Evolutionary conservation across 208 protist genomes (phyloP), one percentile per base, ranked within the genome.

Genomic region (Acanthamoeba lugdunensis): DNA sequence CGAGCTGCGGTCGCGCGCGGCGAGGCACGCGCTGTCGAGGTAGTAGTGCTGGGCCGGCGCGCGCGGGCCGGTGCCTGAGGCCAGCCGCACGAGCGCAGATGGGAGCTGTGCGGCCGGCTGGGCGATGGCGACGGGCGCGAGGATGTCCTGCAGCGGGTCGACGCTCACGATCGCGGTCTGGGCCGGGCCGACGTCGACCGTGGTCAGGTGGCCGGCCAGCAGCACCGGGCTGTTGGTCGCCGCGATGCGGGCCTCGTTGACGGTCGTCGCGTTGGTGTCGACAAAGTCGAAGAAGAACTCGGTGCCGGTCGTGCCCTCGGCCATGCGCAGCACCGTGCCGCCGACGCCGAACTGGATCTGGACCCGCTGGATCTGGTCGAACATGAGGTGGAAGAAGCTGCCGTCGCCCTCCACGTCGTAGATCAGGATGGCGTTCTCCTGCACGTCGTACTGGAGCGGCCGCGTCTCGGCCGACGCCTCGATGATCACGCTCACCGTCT

Each of bases 321-420:
- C 63, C 61, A 91, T 50, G 54, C 63, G 54, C 9, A 91, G 61
- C 28, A 77, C 85, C 2, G 58, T 75, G 85, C 85, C 85, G 85
- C 41, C 63, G 18, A 23, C 6, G 30, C 85, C 85, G 63, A 91
- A 91, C 63, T 91, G 85, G 54, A 91, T 18, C 25, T 69, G 54
- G n/a, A 91, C 25, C 41, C 58, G 52, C 30, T 69, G 16, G 18
- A 91, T 52, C 48, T 71, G 37, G 63, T 91, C 85, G 58, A 91
- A 91, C 54, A 91, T 69, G n/a, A 91, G 85, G 61, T 91, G 85
- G 85, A 91, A 91, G 85, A 77, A 91, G 61, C 48, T 69, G 37
- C 63, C 41, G 23, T 67, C 58, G 85, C 48, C 48, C 25, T 30
- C 23, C 30, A n/a, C 41, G 58, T 91, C 85, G 61, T 77, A 75